A percentile compares a stretch with the other conserved stretches of the same genome.
phyloP scores from a whole-genome alignment of 2,329 filamentous ascomycete species.

The Fusarium abutilonis region DNA sequence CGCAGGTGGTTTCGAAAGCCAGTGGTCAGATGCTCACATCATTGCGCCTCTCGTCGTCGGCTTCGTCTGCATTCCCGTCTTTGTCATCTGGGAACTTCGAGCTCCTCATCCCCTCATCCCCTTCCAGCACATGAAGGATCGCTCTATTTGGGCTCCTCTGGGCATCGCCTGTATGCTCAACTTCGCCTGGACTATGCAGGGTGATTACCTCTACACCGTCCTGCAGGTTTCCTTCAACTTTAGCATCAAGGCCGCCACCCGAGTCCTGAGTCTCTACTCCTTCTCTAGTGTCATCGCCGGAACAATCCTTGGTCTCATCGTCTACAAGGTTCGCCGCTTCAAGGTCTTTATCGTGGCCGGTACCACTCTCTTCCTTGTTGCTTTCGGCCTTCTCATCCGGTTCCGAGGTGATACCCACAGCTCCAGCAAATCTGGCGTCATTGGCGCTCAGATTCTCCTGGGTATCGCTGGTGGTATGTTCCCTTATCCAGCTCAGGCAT shows the following conservation, averaged over 20 bases:
- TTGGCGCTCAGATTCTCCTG: slow-evolving; percentile 70
- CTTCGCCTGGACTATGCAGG: slow-evolving; percentile 70
- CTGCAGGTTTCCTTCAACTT: slow-evolving; percentile 70
- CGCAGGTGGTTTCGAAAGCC: slow-evolving; percentile 54
- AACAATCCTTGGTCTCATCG: slow-evolving; percentile 64
- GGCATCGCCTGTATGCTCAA: slow-evolving; percentile 67
- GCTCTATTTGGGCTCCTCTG: slow-evolving; percentile 70
- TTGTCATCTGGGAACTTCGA: slow-evolving; percentile 60
- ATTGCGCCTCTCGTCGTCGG: slow-evolving; percentile 58
- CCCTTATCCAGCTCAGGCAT: slow-evolving; percentile 59
- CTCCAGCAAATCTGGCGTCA: slow-evolving; percentile 63
- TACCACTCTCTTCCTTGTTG: slow-evolving; percentile 69
- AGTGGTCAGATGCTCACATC: slow-evolving; percentile 53
- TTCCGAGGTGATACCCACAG: slow-evolving; percentile 64
- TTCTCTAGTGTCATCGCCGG: slow-evolving; percentile 67
- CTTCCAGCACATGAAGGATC: slow-evolving; percentile 69
- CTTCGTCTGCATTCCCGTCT: slow-evolving; percentile 60
- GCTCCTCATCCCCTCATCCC: slow-evolving; percentile 66
- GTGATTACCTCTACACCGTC: slow-evolving; percentile 71
- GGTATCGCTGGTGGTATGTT: slow-evolving; percentile 73
- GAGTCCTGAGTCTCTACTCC: slow-evolving; percentile 68
- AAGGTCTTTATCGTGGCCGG: slow-evolving; percentile 72
- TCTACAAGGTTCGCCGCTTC: slow-evolving; percentile 66
- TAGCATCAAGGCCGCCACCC: slow-evolving; percentile 63
- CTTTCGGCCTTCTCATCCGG: slow-evolving; percentile 71